These are phyloP conservation scores for Calonectria ilicicola DNA, from an alignment of 2,329 filamentous ascomycete genomes.

Conservation along the genomic window DNA sequence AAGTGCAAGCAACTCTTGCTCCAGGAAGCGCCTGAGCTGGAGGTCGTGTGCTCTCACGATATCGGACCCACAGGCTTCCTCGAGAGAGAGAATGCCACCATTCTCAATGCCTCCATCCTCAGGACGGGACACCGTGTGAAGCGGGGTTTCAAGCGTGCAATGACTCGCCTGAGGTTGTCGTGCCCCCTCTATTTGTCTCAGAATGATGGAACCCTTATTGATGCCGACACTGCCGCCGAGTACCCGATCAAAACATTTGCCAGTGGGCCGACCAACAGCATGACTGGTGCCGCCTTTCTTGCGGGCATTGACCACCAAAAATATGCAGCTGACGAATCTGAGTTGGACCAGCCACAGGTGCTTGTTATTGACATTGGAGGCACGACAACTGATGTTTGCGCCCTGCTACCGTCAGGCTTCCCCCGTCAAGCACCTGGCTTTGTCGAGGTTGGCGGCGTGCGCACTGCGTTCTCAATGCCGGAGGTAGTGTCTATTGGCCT, in stretches of 20 bases:
- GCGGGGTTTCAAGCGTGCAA: conserved; percentile 59
- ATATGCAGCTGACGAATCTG: not conserved
- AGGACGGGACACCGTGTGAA: conserved; percentile 60
- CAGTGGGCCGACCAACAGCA: conserved; percentile 66
- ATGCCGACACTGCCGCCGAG: conserved; percentile 58
- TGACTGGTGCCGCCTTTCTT: conserved; percentile 66
- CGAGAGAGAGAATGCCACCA: conserved; percentile 65
- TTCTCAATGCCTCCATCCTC: conserved; percentile 66
- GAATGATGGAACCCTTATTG: conserved; percentile 65
- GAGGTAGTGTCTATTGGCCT: conserved; percentile 68
- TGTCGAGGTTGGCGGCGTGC: conserved; percentile 68
- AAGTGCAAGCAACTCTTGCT: conserved; percentile 52
- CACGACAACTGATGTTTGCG: conserved; percentile 71
- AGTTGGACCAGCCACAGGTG: conserved; percentile 43
- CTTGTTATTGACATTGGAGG: conserved; percentile 71
- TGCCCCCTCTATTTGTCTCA: conserved; percentile 63
- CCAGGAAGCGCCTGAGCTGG: conserved; percentile 47
- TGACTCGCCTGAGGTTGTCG: conserved; percentile 53
- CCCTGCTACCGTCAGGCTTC: conserved; percentile 68
- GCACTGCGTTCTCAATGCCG: conserved; percentile 70
- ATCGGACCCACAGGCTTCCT: conserved; percentile 59
- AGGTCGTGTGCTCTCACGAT: conserved; percentile 56
- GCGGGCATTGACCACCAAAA: conserved; percentile 56
- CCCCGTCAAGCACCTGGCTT: conserved; percentile 70
- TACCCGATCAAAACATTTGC: conserved; percentile 66